phyloP scores from a whole-genome alignment of 176 grass and related monocot species.

The Ensete ventricosum region DNA sequence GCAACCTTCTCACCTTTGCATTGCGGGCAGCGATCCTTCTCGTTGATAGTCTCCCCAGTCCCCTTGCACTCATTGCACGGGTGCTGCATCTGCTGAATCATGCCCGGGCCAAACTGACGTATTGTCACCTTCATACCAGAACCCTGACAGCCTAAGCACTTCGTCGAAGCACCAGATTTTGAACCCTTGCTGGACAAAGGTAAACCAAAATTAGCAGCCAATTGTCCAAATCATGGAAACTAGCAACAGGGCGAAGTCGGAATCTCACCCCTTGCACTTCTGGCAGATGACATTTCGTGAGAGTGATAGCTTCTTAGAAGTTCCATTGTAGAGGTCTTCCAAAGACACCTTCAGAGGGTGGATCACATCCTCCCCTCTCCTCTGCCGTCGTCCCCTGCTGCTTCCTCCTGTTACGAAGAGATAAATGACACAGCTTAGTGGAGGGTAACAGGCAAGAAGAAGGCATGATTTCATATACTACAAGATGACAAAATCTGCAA shows the following conservation, averaged over 20 bases:
- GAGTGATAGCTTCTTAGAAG: constrained; percentile 12
- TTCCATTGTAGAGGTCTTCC: constrained; percentile 11
- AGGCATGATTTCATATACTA: not conserved
- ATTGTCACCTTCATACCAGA: constrained; percentile 13
- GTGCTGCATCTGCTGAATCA: constrained; percentile 13
- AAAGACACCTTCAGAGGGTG: constrained; percentile 12
- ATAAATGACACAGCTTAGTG: not conserved
- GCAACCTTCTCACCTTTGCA: constrained; percentile 8
- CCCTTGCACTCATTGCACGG: constrained; percentile 12
- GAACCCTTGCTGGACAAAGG: not conserved
- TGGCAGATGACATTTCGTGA: constrained; percentile 8
- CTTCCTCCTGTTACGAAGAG: not conserved
- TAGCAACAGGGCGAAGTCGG: not conserved
- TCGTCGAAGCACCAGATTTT: constrained; percentile 3
- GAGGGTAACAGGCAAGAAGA: not conserved
- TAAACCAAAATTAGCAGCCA: not conserved
- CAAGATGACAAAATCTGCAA: not conserved
- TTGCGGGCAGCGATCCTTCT: constrained; percentile 2
- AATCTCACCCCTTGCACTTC: constrained; percentile 1
- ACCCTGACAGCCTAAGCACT: constrained; percentile 9
- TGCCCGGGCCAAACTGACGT: constrained; percentile 3
- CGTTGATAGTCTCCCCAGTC: constrained; percentile 3
- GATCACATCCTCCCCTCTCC: constrained; percentile 13
- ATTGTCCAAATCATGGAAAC: not conserved
- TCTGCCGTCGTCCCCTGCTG: constrained; percentile 12